Evolutionary conservation across 2,329 filamentous ascomycete genomes (phyloP).

Genomic region (Emergomyces africanus): DNA sequence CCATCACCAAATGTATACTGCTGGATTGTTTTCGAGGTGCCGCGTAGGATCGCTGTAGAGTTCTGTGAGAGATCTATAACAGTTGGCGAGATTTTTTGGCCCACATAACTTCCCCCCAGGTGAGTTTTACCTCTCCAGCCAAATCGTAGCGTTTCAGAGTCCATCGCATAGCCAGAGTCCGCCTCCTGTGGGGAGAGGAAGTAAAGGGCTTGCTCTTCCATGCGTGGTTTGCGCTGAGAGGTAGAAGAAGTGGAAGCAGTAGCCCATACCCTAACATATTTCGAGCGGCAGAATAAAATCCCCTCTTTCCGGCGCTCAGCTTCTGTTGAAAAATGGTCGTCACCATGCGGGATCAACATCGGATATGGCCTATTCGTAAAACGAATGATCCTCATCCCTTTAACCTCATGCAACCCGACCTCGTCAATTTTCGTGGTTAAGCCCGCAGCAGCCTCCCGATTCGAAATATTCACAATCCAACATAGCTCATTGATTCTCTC

Average conservation of each 20-base stretch:
- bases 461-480: conserved; percentile 19
- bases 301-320: conserved; percentile 19
- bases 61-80: conserved; percentile 14
- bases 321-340: conserved; percentile 11
- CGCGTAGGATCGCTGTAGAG: conserved; percentile 22
- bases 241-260: conserved; percentile 10
- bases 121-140: conserved; percentile 22
- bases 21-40: neutral
- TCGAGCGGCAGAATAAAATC: conserved; percentile 23
- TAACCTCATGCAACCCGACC: conserved; percentile 28
- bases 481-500: conserved; percentile 34
- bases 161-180: conserved; percentile 13
- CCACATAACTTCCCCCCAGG: conserved; percentile 18
- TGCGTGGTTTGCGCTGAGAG: neutral
- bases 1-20: conserved; percentile 57
- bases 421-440: conserved; percentile 26
- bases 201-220: conserved; percentile 15
- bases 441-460: conserved; percentile 18
- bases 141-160: conserved; percentile 14
- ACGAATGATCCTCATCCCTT: conserved; percentile 32
- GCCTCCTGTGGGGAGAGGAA: conserved; percentile 21
- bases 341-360: conserved; percentile 13
- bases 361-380: conserved; percentile 46
- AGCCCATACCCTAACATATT: conserved; percentile 14
- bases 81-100: neutral